Base-by-base conservation (phyloP, 2,329 filamentous ascomycete genomes). In the Aspergillus unguis region DNA sequence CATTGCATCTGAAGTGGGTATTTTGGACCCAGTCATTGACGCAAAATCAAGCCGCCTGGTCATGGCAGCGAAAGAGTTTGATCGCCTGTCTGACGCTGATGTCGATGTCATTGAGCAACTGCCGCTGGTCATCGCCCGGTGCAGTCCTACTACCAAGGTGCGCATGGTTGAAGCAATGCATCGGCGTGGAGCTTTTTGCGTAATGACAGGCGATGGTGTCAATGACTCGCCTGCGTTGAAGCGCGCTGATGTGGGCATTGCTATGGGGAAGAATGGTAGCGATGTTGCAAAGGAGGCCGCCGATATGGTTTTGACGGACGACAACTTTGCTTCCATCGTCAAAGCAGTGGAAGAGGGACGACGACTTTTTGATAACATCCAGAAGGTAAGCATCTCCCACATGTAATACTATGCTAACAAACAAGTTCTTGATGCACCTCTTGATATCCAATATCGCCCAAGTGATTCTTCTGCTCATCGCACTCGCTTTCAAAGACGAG, bases 361-460 rank as follows among this genome's bases (percentile, higher is more conserved):
- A 47, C 76, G 77, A 9, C 80, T 84, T 33, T 82, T 82, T 55
- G 81, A 84, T 53, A 77, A 79, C 1, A 79, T 84, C 17, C 76
- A 81, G 62, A 83, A 83, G 62, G 51, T 31, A 27, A n/a, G 29
- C 28, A 17, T 23, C 9, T 17, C 4, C 43, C 6, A 3, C 28
- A 1, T 38, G 11, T 6, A 35, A 28, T 2, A n/a, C 17, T 33
- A 28, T 50, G 88, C 45, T 53, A 43, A 55, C 49, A 6, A 6
- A 17, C 8, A 44, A 68, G 66, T 94, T 94, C 64, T 83, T 94
- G 28, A 80, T 94, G 53, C 89, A 90, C 65, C 73, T 94, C 31
- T 80, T 94, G 44, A 84, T 85, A 10, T 85, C 88, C 62, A 95
- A 95, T 67, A 86, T 95, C 40, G 89, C 88, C 36, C 89, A 95